Base-by-base conservation (phyloP, 1,139 yeast species). In the Debaryomyces coudertii region DNA sequence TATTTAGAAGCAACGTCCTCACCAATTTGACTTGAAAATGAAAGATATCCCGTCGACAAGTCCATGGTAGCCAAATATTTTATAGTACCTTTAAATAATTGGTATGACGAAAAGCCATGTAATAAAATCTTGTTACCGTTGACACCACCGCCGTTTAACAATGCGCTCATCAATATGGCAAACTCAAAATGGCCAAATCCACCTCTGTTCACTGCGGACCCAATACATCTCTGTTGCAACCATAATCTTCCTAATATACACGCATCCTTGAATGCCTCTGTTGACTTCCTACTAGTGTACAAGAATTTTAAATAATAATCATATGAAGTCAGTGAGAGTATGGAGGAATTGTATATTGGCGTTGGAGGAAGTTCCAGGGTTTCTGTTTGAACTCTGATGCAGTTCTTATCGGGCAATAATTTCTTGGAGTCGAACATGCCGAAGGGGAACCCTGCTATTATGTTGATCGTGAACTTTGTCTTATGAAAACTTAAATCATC, bases 151-250 rank as follows among this genome's bases (percentile, higher is more conserved):
- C 97, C 97, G 53, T 85, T 83, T 36, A 93, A 71, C 47, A 93
- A 71, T 1, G 90, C 87, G 37, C 96, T 85, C 84, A 90, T 81
- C 42, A 92, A 66, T 38, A 86, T 71, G 22, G 93, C 85, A 67
- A 90, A 90, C 68, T 93, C 98, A 63, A 90, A 90, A 56, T 87
- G 89, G 12, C 98, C 98, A 64, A 93, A 92, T 0, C 98, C 98
- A 38, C 90, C 90, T 42, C 77, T 72, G 31, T 78, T 73, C 30
- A 82, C 56, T 20, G 79, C 69, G 0, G 96, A 83, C 5, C 80
- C 76, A 49, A 90, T 81, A 0, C 96, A 96, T 53, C 96, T 77
- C 67, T 93, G 98, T 45, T 81, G 78, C 36, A 93, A 75, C 99
- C 99, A 93, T 49, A 93, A 71, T 54, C 92, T 79, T 2, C 97